These are phyloP conservation scores for Annulohypoxylon moriforme DNA, from an alignment of 495 filamentous ascomycete genomes.

Conservation along the genomic window DNA sequence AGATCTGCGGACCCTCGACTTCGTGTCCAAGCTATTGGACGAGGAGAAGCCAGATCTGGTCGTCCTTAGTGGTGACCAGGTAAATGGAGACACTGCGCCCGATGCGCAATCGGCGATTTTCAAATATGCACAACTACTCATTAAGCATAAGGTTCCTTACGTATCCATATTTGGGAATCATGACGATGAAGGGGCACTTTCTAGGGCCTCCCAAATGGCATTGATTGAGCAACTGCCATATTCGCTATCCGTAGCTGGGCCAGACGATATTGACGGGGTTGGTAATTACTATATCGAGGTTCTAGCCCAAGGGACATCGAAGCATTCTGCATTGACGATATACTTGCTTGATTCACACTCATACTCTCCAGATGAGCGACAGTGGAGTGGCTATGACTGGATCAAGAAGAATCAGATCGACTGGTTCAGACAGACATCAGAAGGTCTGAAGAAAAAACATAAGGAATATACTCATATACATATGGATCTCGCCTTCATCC, in stretches of 20 bases:
- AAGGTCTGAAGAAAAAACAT: constrained; percentile 73
- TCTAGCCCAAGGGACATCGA: constrained; percentile 77
- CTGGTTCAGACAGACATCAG: constrained; percentile 87
- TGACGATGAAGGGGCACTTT: constrained; percentile 89
- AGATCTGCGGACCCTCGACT: constrained; percentile 90
- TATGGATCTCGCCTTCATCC: constrained; percentile 96
- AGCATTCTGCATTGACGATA: constrained; percentile 89
- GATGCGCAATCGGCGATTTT: constrained; percentile 93
- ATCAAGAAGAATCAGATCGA: constrained; percentile 91
- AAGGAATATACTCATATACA: constrained; percentile 88
- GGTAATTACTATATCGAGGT: constrained; percentile 97
- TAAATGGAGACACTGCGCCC: constrained; percentile 91
- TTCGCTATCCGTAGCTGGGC: constrained; percentile 84
- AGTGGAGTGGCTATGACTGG: constrained; percentile 94
- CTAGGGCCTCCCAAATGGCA: constrained; percentile 80
- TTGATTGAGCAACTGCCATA: constrained; percentile 88
- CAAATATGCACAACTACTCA: constrained; percentile 89
- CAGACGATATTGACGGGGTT: constrained; percentile 84
- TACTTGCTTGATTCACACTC: constrained; percentile 95
- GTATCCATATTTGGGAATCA: constrained; percentile 97
- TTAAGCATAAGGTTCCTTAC: constrained; percentile 89
- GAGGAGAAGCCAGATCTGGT: constrained; percentile 93
- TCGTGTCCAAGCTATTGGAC: constrained; percentile 82
- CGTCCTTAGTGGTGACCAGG: constrained; percentile 90
- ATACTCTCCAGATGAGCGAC: constrained; percentile 89